phyloP scores from a whole-genome alignment of 768 basidiomycete genomes.

The Pleurotus pulmonarius region DNA sequence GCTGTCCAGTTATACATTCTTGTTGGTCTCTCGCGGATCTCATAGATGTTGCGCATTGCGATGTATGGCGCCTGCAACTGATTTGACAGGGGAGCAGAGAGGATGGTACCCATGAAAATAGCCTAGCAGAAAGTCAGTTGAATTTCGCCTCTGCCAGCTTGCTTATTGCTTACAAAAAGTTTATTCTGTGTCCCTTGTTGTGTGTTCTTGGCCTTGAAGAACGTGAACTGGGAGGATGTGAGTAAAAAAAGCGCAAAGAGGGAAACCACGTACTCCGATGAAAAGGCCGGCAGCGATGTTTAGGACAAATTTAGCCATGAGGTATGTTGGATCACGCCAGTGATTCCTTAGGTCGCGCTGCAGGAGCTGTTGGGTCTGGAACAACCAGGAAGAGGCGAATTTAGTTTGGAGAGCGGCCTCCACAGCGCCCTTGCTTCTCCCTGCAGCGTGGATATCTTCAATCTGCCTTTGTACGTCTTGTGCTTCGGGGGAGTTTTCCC shows the following conservation, averaged over 20 bases:
- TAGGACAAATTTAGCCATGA: conserved; percentile 54
- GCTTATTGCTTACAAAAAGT: conserved; percentile 61
- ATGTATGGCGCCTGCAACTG: conserved; percentile 67
- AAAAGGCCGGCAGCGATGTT: conserved; percentile 53
- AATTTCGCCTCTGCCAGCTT: too few relatives aligned
- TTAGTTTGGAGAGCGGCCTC: conserved; percentile 31
- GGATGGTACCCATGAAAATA: conserved; percentile 54
- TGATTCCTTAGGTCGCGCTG: conserved; percentile 40
- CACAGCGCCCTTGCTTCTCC: conserved; percentile 38
- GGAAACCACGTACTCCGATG: conserved; percentile 36
- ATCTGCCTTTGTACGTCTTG: conserved; percentile 28
- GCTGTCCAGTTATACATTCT: conserved; percentile 67
- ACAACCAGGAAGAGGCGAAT: conserved; percentile 52
- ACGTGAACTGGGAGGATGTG: conserved; percentile 42
- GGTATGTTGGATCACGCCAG: conserved; percentile 61
- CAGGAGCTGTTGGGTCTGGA: conserved; percentile 41
- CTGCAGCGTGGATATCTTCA: conserved; percentile 47
- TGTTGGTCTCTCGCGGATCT: conserved; percentile 64
- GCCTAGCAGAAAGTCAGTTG: conserved; percentile 33
- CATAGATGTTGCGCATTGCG: conserved; percentile 57
- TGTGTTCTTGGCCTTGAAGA: conserved; percentile 52
- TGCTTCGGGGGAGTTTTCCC: conserved; percentile 43
- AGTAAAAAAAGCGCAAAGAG: conserved; percentile 11
- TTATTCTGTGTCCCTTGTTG: conserved; percentile 62
- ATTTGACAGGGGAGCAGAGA: conserved; percentile 47